Base-by-base conservation (phyloP, 2,329 filamentous ascomycete species). In the Exophiala bonariae region DNA sequence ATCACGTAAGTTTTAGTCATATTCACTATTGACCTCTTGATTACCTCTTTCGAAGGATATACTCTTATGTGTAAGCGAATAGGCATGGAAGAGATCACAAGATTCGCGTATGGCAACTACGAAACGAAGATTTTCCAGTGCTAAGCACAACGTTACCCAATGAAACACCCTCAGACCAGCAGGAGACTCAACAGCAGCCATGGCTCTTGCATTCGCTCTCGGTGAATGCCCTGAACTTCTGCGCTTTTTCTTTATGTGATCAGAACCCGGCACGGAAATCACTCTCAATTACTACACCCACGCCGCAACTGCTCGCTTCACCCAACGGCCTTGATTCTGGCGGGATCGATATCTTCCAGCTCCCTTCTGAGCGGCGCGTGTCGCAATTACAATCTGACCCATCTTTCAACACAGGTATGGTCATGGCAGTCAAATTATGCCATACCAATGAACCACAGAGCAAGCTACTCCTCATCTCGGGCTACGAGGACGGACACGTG, bases 161-260 rank as follows among this genome's bases (percentile, higher is more conserved):
- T 23, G 88, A 95, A 20, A 52, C 69, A 71, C 37, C 71, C 64
- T 2, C 66, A 65, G 20, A 69, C 66, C 36, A 66, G 66, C 40
- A 78, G 71, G 54, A 63, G 22, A 79, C 77, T 14, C n/a, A 37
- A 8, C 28, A 26, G 13, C 78, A 84, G 59, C 93, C 93, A 22
- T 95, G 89, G 89, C 72, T 96, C n/a, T 67, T 96, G 17, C 81
- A 96, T 66, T 79, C 87, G 3, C 72, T 99, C 4, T 77, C 87
- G 4, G 89, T 97, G 34, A 96, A 96, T 62, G 89, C 92, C 1
- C 80, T 97, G 71, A 99, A 97, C 63, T 99, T 97, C 65, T 99
- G 93, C 64, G 79, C 86, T 2, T 96, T 96, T 65, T 78, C 86
- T 2, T 76, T 78, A 52, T 85, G 84, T 62, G 50, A 73, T 49